A percentile compares a stretch with the other conserved stretches of the same genome.
Conservation (phyloP, 441 rosid genomes). For the Metrosideros polymorpha region DNA sequence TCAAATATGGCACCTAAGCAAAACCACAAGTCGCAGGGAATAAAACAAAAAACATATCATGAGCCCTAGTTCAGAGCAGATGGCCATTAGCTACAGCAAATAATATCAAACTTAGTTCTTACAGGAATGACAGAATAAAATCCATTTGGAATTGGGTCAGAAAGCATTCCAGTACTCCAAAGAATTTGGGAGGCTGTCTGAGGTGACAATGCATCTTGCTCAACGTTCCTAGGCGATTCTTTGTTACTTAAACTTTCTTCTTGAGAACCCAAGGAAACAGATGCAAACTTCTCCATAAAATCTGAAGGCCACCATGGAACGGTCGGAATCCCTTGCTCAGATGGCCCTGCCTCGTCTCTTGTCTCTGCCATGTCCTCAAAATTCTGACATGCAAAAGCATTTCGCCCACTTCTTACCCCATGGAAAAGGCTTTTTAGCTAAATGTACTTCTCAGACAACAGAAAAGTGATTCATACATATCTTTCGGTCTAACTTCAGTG, state of each 20-base stretch:
- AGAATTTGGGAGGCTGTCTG: conserved; percentile 86
- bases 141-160: conserved; percentile 83
- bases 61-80: not conserved
- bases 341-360: conserved; percentile 60
- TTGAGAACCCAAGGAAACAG: conserved; percentile 71
- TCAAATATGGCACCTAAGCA: not conserved
- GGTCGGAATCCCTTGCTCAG: conserved; percentile 68
- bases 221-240: conserved; percentile 57
- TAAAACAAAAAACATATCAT: not conserved
- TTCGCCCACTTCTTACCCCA: conserved; percentile 58
- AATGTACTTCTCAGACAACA: conserved; percentile 23
- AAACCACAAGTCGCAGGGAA: not conserved
- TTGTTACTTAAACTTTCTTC: conserved; percentile 50
- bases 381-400: conserved; percentile 45
- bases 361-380: conserved; percentile 73
- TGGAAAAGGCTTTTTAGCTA: conserved; percentile 19
- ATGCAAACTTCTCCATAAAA: conserved; percentile 67
- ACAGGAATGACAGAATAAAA: conserved; percentile 90
- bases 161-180: conserved; percentile 87
- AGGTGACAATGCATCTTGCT: conserved; percentile 54
- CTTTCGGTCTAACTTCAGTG: conserved; percentile 16
- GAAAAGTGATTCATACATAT: conserved; percentile 18
- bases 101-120: conserved; percentile 18
- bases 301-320: conserved; percentile 84
- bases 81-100: not conserved